A percentile compares a stretch with the other conserved stretches of the same genome.
phyloP scores from a whole-genome alignment of 306 rosid species.

The Acacia crassicarpa region DNA sequence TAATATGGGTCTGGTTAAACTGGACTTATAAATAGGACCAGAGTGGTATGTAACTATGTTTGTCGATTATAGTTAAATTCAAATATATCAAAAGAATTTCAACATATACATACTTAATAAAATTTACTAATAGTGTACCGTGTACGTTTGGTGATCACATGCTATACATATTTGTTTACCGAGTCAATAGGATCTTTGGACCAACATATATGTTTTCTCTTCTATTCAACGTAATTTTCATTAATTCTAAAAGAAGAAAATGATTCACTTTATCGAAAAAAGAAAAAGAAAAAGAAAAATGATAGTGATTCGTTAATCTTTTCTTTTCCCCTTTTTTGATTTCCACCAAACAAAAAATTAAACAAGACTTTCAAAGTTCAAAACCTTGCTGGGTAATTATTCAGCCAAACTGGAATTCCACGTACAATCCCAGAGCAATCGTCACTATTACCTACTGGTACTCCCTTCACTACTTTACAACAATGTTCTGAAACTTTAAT shows the following conservation, averaged over 20 bases:
- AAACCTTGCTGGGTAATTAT: not conserved
- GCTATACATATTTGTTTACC: not conserved
- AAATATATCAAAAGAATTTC: too few species aligned
- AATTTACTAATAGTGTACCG: too few species aligned
- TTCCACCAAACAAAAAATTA: not conserved
- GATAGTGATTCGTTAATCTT: not conserved
- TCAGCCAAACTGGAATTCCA: slow-evolving; percentile 52
- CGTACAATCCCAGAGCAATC: slow-evolving; percentile 30
- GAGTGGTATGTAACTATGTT: too few species aligned
- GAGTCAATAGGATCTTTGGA: not conserved
- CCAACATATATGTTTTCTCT: not conserved
- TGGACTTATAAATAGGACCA: too few species aligned
- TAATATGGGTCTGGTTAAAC: too few species aligned
- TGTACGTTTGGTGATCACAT: not conserved
- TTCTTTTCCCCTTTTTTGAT: too few species aligned
- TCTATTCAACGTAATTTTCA: not conserved
- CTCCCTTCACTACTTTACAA: not conserved
- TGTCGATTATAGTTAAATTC: too few species aligned
- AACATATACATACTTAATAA: too few species aligned
- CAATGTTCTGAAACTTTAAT: slow-evolving; percentile 19
- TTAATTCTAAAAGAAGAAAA: not conserved
- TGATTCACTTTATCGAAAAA: too few species aligned
- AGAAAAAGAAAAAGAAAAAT: too few species aligned
- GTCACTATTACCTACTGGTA: not conserved
- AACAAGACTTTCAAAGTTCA: not conserved